Percentiles rank a stretch among this genome's conserved stretches.
These are phyloP conservation scores for Perilla frutescens DNA, from an alignment of 257 asterid genomes.

Conservation along the genomic window DNA sequence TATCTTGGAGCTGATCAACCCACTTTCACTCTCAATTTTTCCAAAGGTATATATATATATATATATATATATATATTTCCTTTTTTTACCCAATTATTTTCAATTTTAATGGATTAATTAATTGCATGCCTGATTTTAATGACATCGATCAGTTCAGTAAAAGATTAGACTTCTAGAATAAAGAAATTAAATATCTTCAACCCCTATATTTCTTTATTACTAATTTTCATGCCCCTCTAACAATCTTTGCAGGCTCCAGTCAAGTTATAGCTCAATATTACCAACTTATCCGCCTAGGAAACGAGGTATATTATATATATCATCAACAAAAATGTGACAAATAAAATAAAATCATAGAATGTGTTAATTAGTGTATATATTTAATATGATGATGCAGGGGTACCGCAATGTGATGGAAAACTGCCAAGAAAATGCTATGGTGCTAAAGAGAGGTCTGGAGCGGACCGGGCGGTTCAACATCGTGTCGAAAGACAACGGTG, in stretches of 20 bases:
- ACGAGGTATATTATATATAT: conserved; percentile 49
- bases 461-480: conserved; percentile 72
- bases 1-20: conserved; percentile 98
- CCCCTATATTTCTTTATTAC: neutral
- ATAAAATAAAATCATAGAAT: neutral
- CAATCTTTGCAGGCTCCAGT: conserved; percentile 69
- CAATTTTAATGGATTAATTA: neutral
- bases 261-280: conserved; percentile 92
- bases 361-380: neutral
- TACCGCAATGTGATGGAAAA: conserved; percentile 82
- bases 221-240: neutral
- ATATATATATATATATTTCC: conserved; percentile 2
- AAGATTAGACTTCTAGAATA: too few relatives aligned
- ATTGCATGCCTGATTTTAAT: too few relatives aligned
- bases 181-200: too few relatives aligned
- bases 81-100: neutral
- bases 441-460: conserved; percentile 70
- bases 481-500: conserved; percentile 83
- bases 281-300: conserved; percentile 81
- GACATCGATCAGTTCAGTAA: too few relatives aligned
- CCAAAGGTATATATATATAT: conserved; percentile 58
- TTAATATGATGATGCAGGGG: conserved; percentile 48
- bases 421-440: conserved; percentile 78
- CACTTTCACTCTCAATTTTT: conserved; percentile 93
- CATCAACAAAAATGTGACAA: too few relatives aligned